These are phyloP conservation scores for Hymenoscyphus fraxineus DNA, from an alignment of 2,329 filamentous ascomycete species.

Conservation along the genomic window DNA sequence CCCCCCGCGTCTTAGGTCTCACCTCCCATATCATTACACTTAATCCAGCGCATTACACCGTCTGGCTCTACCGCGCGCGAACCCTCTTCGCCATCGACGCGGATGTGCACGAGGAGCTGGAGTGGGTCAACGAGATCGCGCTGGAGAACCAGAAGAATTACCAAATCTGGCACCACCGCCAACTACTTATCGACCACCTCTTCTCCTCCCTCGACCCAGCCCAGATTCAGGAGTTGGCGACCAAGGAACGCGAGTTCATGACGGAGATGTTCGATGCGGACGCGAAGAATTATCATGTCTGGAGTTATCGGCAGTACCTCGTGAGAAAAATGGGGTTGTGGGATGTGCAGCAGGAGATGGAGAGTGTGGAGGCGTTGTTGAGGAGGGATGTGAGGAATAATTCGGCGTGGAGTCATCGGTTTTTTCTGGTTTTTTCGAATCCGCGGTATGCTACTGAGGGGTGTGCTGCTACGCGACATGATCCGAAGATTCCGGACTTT, in stretches of 20 bases:
- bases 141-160: conserved; percentile 92
- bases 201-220: conserved; percentile 52
- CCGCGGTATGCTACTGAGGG: conserved; percentile 47
- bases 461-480: conserved; percentile 48
- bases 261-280: conserved; percentile 77
- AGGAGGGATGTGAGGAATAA: conserved; percentile 87
- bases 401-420: conserved; percentile 95
- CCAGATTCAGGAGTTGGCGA: conserved; percentile 53
- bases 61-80: conserved; percentile 92
- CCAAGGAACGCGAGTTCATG: conserved; percentile 72
- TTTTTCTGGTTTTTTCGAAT: conserved; percentile 80
- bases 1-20: conserved; percentile 70
- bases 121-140: conserved; percentile 82
- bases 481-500: conserved; percentile 55
- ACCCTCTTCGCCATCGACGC: conserved; percentile 61
- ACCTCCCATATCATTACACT: conserved; percentile 87
- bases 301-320: conserved; percentile 83
- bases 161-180: conserved; percentile 86
- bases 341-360: conserved; percentile 57
- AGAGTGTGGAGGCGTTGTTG: conserved; percentile 69
- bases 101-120: conserved; percentile 53
- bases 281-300: conserved; percentile 97
- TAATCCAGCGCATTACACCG: conserved; percentile 97
- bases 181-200: conserved; percentile 59
- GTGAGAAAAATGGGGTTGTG: conserved; percentile 65